Base-by-base conservation (phyloP, 192 early-diverging fungal species). In the Rhizophagus clarus region DNA sequence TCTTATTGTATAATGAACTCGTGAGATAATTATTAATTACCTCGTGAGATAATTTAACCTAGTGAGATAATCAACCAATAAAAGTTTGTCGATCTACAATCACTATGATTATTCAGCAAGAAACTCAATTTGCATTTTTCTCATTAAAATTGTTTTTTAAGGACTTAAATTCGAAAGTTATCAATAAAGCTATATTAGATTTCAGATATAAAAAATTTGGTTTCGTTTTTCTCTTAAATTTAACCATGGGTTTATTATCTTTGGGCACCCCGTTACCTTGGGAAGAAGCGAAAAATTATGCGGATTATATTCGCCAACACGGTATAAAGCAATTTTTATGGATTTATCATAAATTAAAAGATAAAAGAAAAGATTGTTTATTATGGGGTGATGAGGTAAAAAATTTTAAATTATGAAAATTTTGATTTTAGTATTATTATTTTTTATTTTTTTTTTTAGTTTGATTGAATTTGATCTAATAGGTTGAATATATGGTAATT, bases 181-280 rank as follows among this genome's bases (percentile, higher is more conserved):
- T 40, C 37, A 40, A 40, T 40, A 40, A 40, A 40, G 0, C 6
- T 40, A 40, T 40, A 40, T 37, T 6, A 40, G 8, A 40, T 45
- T 45, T 51, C 51, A 56, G 4, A 56, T 56, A 56, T 56, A 20
- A 22, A 56, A 56, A 56, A 7, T 3, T 56, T 56, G 49, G 3
- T 45, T 45, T 45, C 14, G 14, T 20, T 20, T 56, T 22, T 56
- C 12, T 22, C 12, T 29, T 14, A 66, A 31, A 66, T 11, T 24
- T 28, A 28, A 64, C 8, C 15, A 99, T 99, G 98, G 98, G 98
- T 64, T 90, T 99, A 3, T 82, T 99, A 61, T 93, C 94, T 37
- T 87, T 96, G 31, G 98, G 98, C 77, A 99, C 98, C n/a, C 98
- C 98, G 28, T 89, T 99, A 80, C 89, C 88, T n/a, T 99, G 98